Conservation (phyloP, 495 filamentous ascomycete species). For the Penicillium alfredii region DNA sequence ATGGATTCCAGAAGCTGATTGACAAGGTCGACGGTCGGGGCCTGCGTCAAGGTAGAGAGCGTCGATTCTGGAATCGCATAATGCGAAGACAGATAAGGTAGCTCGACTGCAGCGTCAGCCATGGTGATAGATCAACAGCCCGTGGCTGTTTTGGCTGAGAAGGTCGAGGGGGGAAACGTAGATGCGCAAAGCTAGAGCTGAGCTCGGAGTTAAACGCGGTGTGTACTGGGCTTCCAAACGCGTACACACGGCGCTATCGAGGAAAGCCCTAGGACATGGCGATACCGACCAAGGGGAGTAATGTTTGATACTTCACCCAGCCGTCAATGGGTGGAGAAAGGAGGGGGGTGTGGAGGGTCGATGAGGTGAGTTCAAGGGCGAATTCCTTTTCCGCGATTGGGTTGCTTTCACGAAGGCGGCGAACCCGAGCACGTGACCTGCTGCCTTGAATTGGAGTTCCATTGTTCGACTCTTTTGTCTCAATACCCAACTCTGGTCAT, state of each 20-base stretch:
- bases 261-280: conserved; percentile 18
- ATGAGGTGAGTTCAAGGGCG: conserved; percentile 15
- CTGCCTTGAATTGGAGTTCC: conserved; percentile 2
- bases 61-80: conserved; percentile 65
- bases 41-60: conserved; percentile 57
- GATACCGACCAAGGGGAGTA: no score
- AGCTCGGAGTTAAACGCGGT: conserved; percentile 9
- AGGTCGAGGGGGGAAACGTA: conserved; percentile 1
- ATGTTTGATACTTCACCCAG: no score
- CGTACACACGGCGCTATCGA: conserved; percentile 19
- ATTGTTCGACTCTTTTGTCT: no score
- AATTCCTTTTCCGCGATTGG: conserved; percentile 15
- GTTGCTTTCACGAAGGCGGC: conserved; percentile 12
- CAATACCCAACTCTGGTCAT: conserved; percentile 1
- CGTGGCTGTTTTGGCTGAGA: conserved; percentile 8
- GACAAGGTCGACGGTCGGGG: conserved; percentile 74
- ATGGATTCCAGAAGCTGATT: conserved; percentile 60
- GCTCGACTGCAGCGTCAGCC: conserved; percentile 69
- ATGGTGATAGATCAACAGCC: conserved; percentile 44
- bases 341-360: neutral
- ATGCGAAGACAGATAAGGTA: conserved; percentile 69
- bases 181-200: conserved; percentile 8
- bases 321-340: conserved; percentile 7
- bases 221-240: conserved; percentile 16
- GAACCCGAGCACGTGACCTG: conserved; percentile 11